Evolutionary conservation across 768 basidiomycete species (phyloP).

Genomic region (Termitomyces sp.): DNA sequence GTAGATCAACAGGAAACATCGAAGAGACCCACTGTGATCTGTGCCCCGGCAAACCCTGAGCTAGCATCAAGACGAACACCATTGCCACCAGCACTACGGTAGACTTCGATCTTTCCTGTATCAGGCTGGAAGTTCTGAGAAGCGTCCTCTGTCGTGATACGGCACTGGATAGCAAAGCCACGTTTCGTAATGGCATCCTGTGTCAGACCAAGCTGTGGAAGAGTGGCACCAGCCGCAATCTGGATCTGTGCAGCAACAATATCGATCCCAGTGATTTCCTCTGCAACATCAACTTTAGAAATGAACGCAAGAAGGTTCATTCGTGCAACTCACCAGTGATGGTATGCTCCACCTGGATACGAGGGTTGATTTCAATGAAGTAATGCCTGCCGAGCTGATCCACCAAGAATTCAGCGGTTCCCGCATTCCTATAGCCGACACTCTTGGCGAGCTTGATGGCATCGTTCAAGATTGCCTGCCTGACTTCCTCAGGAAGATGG

Average conservation of each 20-base stretch:
- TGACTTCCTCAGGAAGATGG: conserved; percentile 86
- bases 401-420: conserved; percentile 97
- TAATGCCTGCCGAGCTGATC: conserved; percentile 96
- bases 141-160: conserved; percentile 97
- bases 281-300: conserved; percentile 36
- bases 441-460: conserved; percentile 94
- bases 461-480: conserved; percentile 83
- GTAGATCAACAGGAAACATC: background rate
- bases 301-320: background rate
- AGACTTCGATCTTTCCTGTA: conserved; percentile 99
- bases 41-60: conserved; percentile 97
- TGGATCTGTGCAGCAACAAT: conserved; percentile 99
- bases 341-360: conserved; percentile 99
- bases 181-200: conserved; percentile 96
- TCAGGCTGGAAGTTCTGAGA: conserved; percentile 94
- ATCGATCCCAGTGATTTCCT: conserved; percentile 99
- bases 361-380: conserved; percentile 99
- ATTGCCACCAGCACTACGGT: conserved; percentile 97
- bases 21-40: conserved; percentile 73
- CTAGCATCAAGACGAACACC: conserved; percentile 96
- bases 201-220: conserved; percentile 91
- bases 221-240: conserved; percentile 97
- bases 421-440: conserved; percentile 94
- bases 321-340: conserved; percentile 73
- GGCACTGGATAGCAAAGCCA: conserved; percentile 97